Percentiles rank a stretch among this genome's conserved stretches.
Evolutionary conservation across 768 basidiomycete species (phyloP).

Genomic region (Russula foetens): DNA sequence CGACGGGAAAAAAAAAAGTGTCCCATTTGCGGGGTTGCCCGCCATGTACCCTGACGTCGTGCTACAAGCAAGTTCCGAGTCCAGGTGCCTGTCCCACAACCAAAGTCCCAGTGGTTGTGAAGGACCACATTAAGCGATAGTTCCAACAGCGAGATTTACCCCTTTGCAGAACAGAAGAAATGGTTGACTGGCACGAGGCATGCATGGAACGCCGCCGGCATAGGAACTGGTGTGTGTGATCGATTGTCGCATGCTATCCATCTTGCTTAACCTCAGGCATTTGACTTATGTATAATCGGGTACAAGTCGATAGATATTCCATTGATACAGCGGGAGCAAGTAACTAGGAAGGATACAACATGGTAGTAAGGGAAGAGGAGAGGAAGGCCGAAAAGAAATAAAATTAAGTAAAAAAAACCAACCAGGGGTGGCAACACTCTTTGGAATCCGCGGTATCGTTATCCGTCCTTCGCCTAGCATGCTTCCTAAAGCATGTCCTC

Average conservation of each 20-base stretch:
- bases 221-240: no score
- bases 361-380: neutral
- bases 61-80: no score
- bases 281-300: neutral
- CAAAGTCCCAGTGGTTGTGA: no score
- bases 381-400: neutral
- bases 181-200: neutral
- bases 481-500: slow-evolving; percentile 4
- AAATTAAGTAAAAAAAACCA: slow-evolving; percentile 7
- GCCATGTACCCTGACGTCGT: no score
- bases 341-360: slow-evolving; percentile 1
- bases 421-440: neutral
- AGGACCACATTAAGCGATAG: no score
- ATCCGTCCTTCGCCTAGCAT: neutral
- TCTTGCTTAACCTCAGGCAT: neutral
- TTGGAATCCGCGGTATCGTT: neutral
- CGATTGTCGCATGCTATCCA: no score
- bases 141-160: no score
- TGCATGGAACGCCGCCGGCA: no score
- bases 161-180: neutral
- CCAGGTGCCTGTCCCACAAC: no score
- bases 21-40: no score
- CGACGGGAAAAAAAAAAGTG: no score
- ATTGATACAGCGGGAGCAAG: slow-evolving; percentile 8
- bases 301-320: slow-evolving; percentile 4